phyloP scores from a whole-genome alignment of 345 rosid genomes.

The Eucalyptus regnans region DNA sequence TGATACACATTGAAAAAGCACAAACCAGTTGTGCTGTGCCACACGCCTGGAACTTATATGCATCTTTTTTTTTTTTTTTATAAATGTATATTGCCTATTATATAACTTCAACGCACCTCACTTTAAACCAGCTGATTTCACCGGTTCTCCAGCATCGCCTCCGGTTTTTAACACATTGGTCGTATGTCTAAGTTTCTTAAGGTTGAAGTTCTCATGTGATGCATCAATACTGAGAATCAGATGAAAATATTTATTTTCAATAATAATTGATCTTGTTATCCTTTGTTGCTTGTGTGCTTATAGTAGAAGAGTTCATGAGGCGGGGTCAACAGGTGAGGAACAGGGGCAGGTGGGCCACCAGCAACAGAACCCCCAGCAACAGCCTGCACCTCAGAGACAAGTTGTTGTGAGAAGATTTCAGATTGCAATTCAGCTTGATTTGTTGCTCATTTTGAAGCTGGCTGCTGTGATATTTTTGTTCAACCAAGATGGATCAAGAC shows the following conservation, averaged over 20 bases:
- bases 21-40: background rate
- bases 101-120: background rate
- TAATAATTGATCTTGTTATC: background rate
- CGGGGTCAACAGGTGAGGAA: slow-evolving; percentile 26
- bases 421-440: slow-evolving; percentile 87
- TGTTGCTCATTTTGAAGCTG: slow-evolving; percentile 81
- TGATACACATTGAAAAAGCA: background rate
- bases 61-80: background rate
- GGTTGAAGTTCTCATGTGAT: background rate
- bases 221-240: background rate
- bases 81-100: background rate
- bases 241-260: background rate
- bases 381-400: slow-evolving; percentile 55
- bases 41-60: background rate
- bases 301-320: slow-evolving; percentile 17
- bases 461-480: slow-evolving; percentile 89
- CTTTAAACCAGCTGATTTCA: background rate
- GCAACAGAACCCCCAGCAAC: slow-evolving; percentile 53
- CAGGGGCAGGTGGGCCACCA: slow-evolving; percentile 43
- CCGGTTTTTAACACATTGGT: background rate
- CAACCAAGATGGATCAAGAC: slow-evolving; percentile 98
- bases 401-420: slow-evolving; percentile 83
- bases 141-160: background rate
- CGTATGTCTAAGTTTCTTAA: background rate
- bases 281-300: background rate